phyloP scores from a whole-genome alignment of 1,139 yeast species.

The Kluyveromyces sp. region DNA sequence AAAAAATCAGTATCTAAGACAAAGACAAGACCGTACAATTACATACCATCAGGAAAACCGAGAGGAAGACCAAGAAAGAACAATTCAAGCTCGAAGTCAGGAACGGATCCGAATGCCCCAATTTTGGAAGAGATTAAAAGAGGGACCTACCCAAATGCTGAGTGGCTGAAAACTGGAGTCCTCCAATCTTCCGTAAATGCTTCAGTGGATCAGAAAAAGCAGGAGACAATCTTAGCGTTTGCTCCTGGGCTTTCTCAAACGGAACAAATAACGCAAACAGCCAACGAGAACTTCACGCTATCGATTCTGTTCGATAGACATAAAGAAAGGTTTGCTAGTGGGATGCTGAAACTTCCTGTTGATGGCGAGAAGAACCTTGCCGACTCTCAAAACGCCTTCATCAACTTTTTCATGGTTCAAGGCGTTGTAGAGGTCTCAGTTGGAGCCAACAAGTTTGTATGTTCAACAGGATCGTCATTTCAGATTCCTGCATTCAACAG shows the following conservation, averaged over 20 bases:
- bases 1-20: conserved; percentile 11
- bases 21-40: conserved; percentile 21
- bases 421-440: conserved; percentile 69
- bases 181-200: conserved; percentile 51
- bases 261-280: conserved; percentile 37
- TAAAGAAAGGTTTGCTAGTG: conserved; percentile 65
- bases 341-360: conserved; percentile 60
- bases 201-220: conserved; percentile 37
- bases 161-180: conserved; percentile 49
- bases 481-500: conserved; percentile 73
- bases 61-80: conserved; percentile 21
- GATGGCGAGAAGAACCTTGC: conserved; percentile 58
- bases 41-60: conserved; percentile 24
- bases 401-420: conserved; percentile 64
- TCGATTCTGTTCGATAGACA: conserved; percentile 65
- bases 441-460: conserved; percentile 52
- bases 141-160: conserved; percentile 42
- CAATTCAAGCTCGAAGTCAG: conserved; percentile 12
- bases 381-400: conserved; percentile 60
- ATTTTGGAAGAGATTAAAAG: conserved; percentile 20
- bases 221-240: conserved; percentile 55
- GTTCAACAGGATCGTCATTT: conserved; percentile 69
- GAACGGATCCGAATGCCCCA: conserved; percentile 17
- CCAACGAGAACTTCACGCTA: conserved; percentile 52
- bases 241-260: conserved; percentile 57